These are phyloP conservation scores for Fusarium armeniacum DNA, from an alignment of 2,329 filamentous ascomycete species.

Conservation along the genomic window DNA sequence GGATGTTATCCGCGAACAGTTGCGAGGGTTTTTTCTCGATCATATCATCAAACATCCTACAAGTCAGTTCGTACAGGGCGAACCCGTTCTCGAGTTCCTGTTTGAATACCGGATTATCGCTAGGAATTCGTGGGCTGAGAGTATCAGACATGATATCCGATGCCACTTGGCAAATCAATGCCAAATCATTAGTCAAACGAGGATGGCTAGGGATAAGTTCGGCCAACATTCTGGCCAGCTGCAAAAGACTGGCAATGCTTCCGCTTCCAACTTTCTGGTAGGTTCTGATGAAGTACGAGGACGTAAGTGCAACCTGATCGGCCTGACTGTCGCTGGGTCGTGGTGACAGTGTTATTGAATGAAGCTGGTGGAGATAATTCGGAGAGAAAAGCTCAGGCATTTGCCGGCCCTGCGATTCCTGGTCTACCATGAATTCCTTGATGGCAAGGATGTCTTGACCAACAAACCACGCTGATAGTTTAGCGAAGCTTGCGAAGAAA, in stretches of 20 bases:
- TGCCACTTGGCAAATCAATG: slow-evolving; percentile 55
- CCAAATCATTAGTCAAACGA: slow-evolving; percentile 61
- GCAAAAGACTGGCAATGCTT: slow-evolving; percentile 59
- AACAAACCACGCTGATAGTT: slow-evolving; percentile 66
- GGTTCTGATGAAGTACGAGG: slow-evolving; percentile 56
- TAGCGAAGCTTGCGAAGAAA: slow-evolving; percentile 61
- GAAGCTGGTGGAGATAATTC: slow-evolving; percentile 62
- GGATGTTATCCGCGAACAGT: slow-evolving; percentile 62
- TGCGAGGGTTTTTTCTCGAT: slow-evolving; percentile 70
- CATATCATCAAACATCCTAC: slow-evolving; percentile 59
- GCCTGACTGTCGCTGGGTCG: slow-evolving; percentile 23
- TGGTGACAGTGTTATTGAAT: slow-evolving; percentile 46
- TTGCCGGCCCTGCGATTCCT: slow-evolving; percentile 27
- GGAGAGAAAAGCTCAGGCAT: slow-evolving; percentile 49
- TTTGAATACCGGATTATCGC: slow-evolving; percentile 46
- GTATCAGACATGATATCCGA: slow-evolving; percentile 54
- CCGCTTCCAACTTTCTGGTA: slow-evolving; percentile 61
- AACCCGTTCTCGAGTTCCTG: slow-evolving; percentile 59
- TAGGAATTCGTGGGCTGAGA: slow-evolving; percentile 41
- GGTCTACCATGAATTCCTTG: slow-evolving; percentile 32
- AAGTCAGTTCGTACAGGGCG: slow-evolving; percentile 60
- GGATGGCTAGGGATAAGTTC: slow-evolving; percentile 61
- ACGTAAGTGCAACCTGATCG: slow-evolving; percentile 30
- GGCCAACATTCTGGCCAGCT: slow-evolving; percentile 59
- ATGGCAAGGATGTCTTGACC: slow-evolving; percentile 59